phyloP scores from a whole-genome alignment of 257 asterid species.

The Capsicum chinense region DNA sequence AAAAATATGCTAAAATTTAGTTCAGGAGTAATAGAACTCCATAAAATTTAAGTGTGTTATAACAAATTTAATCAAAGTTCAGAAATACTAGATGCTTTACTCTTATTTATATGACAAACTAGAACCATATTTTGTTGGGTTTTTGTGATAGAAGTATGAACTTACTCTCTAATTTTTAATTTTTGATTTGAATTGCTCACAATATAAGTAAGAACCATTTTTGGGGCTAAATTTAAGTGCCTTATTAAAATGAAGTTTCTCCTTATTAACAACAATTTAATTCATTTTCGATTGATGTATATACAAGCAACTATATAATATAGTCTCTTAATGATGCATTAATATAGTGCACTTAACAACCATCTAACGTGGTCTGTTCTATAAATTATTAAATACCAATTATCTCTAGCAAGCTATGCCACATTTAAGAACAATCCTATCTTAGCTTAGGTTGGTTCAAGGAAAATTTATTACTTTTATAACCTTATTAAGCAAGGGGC shows the following conservation, averaged over 20 bases:
- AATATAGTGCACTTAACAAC: constrained; percentile 7
- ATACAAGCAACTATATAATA: not conserved
- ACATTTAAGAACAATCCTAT: not conserved
- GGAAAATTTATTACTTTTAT: not conserved
- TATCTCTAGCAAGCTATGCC: not conserved
- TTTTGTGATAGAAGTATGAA: not conserved
- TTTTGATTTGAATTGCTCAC: not conserved
- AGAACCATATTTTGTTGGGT: not conserved
- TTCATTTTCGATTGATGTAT: not conserved
- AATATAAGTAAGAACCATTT: not conserved
- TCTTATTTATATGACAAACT: not conserved
- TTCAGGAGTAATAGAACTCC: too few relatives aligned
- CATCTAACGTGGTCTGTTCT: not conserved
- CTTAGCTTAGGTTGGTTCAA: not conserved
- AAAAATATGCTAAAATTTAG: too few relatives aligned
- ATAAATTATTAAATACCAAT: not conserved
- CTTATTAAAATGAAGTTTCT: not conserved
- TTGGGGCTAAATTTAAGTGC: not conserved
- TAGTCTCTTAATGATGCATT: not conserved
- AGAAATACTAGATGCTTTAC: too few relatives aligned
- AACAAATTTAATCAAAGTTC: too few relatives aligned
- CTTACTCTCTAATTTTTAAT: too few relatives aligned
- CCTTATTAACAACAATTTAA: not conserved
- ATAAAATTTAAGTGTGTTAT: too few relatives aligned
- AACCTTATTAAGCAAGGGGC: not conserved